Evolutionary conservation across 192 early-diverging fungal species (phyloP).

Genomic region (Rhizophlyctis rosea): DNA sequence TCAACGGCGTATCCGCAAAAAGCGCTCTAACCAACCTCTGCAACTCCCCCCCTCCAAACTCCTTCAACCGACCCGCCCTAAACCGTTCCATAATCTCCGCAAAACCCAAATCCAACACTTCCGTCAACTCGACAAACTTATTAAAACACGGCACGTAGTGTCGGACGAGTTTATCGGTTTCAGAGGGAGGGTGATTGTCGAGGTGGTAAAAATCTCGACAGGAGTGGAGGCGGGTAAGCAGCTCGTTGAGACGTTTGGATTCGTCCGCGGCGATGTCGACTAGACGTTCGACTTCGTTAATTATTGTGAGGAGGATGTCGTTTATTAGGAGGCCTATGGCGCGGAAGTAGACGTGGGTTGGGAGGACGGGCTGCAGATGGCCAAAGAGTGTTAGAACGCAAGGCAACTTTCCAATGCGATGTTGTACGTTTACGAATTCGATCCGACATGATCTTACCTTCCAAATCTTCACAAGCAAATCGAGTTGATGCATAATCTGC

Average conservation of each 20-base stretch:
- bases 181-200: not conserved
- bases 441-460: slow-evolving; percentile 34
- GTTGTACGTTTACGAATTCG: not conserved
- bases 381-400: not conserved
- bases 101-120: slow-evolving; percentile 35
- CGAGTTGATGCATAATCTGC: slow-evolving; percentile 42
- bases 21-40: slow-evolving; percentile 38
- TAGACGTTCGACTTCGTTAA: slow-evolving; percentile 18
- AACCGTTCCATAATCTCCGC: slow-evolving; percentile 40
- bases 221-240: slow-evolving; percentile 16
- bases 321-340: slow-evolving; percentile 22
- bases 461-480: slow-evolving; percentile 47
- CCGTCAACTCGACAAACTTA: slow-evolving; percentile 20
- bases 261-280: slow-evolving; percentile 46
- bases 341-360: slow-evolving; percentile 8
- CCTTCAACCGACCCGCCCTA: slow-evolving; percentile 26
- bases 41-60: slow-evolving; percentile 34
- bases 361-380: slow-evolving; percentile 12
- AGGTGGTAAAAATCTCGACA: not conserved
- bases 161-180: not conserved
- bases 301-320: slow-evolving; percentile 16
- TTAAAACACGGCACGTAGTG: not conserved
- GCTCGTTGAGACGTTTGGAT: slow-evolving; percentile 26
- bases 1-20: slow-evolving; percentile 48
- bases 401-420: not conserved